Evolutionary conservation across 768 basidiomycete genomes (phyloP).

Genomic region (Russula sp.): DNA sequence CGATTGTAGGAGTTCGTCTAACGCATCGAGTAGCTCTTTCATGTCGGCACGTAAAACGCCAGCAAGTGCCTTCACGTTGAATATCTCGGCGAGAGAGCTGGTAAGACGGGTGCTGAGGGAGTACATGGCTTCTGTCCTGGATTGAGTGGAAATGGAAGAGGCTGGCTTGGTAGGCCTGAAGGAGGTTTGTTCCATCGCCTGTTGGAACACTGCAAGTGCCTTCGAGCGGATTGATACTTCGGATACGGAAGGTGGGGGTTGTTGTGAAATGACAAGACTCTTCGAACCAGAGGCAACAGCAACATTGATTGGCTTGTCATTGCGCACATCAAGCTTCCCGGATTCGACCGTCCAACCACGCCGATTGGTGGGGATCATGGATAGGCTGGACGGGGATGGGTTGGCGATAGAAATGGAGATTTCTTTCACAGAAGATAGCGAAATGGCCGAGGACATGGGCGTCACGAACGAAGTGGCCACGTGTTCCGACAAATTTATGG

Average conservation of each 20-base stretch:
- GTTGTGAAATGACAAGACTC: constrained; percentile 15
- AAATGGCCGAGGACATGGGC: constrained; percentile 23
- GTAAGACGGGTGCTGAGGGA: constrained; percentile 43
- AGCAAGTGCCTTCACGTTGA: constrained; percentile 44
- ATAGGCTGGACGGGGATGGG: constrained; percentile 23
- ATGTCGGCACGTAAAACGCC: constrained; percentile 49
- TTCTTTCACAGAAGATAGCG: constrained; percentile 24
- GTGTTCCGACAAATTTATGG: constrained; percentile 27
- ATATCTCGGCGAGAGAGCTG: constrained; percentile 51
- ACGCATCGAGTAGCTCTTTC: constrained; percentile 54
- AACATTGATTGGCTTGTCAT: constrained; percentile 6
- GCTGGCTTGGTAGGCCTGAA: not conserved
- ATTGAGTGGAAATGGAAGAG: constrained; percentile 6
- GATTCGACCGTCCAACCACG: constrained; percentile 7
- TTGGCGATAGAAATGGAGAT: constrained; percentile 21
- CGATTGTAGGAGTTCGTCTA: constrained; percentile 53
- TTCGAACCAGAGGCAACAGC: constrained; percentile 12
- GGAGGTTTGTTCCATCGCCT: constrained; percentile 3
- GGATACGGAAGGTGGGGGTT: constrained; percentile 25
- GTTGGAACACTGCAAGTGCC: constrained; percentile 26
- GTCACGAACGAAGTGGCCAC: constrained; percentile 13
- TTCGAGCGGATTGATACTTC: constrained; percentile 23
- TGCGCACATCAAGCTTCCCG: not conserved
- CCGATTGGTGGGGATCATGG: constrained; percentile 11
- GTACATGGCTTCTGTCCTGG: constrained; percentile 30